Evolutionary conservation across 1,284 basidiomycete species (phyloP).

Genomic region (Moesziomyces aphidis): DNA sequence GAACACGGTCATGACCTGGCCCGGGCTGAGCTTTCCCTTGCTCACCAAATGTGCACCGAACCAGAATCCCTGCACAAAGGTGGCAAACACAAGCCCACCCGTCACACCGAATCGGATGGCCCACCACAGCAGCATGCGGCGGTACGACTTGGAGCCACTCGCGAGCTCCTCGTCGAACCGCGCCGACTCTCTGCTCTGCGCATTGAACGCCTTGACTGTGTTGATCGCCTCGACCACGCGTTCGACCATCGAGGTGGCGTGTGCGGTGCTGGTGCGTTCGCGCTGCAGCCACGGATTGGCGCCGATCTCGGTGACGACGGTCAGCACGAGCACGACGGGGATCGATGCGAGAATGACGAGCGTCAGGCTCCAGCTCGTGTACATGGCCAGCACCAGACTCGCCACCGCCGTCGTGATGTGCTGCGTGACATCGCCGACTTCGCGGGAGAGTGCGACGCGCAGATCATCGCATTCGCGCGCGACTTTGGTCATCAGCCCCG

Average conservation of each 20-base stretch:
- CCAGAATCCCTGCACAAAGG: constrained; percentile 98
- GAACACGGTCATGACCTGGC: constrained; percentile 92
- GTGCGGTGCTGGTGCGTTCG: constrained; percentile 78
- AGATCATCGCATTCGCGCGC: constrained; percentile 94
- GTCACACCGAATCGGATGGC: constrained; percentile 77
- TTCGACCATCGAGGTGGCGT: constrained; percentile 82
- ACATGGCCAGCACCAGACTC: constrained; percentile 83
- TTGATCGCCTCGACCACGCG: constrained; percentile 82
- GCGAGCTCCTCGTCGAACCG: constrained; percentile 71
- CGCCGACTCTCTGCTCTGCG: constrained; percentile 75
- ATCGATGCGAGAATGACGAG: constrained; percentile 91
- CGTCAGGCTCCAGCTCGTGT: constrained; percentile 83
- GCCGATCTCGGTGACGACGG: constrained; percentile 76
- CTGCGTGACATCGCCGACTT: constrained; percentile 82
- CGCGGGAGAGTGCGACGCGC: constrained; percentile 82
- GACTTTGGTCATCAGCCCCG: constrained; percentile 94
- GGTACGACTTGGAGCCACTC: constrained; percentile 71
- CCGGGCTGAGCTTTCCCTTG: constrained; percentile 76
- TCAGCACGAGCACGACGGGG: constrained; percentile 80
- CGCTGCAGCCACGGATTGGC: constrained; percentile 74
- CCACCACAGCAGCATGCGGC: constrained; percentile 78
- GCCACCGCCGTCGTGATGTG: constrained; percentile 82
- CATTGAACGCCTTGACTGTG: constrained; percentile 97
- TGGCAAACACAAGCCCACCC: constrained; percentile 80
- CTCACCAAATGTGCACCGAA: constrained; percentile 88